Conservation (phyloP, 1,284 basidiomycete genomes). For the Meripilus lineatus region DNA sequence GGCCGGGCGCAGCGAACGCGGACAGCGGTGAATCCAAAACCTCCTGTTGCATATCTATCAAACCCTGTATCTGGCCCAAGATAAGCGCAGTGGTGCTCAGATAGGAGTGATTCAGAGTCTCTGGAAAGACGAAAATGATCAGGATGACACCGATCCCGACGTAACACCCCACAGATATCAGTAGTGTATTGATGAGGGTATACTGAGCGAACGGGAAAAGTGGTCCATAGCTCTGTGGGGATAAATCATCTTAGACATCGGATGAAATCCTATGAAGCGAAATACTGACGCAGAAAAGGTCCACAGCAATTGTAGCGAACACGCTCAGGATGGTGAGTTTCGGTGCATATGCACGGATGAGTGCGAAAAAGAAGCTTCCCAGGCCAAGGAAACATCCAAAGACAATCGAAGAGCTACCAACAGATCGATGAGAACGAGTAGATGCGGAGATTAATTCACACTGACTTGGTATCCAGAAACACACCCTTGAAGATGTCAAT, state of each 20-base stretch:
- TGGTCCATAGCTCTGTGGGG: conserved; percentile 40
- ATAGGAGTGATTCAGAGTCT: conserved; percentile 57
- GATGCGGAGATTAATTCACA: not conserved
- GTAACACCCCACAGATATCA: conserved; percentile 57
- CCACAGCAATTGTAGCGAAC: conserved; percentile 54
- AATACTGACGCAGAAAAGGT: conserved; percentile 54
- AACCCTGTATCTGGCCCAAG: conserved; percentile 28
- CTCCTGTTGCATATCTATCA: conserved; percentile 36
- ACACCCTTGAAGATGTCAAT: conserved; percentile 54
- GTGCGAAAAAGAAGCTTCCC: conserved; percentile 56
- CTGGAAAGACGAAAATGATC: conserved; percentile 67
- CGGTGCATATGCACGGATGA: conserved; percentile 56
- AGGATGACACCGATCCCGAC: conserved; percentile 54
- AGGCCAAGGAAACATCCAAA: conserved; percentile 71
- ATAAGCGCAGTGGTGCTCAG: conserved; percentile 29
- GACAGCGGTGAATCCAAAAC: conserved; percentile 34
- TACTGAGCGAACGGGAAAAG: conserved; percentile 67
- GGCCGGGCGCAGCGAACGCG: conserved; percentile 26
- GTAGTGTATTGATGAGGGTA: conserved; percentile 50
- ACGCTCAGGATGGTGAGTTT: conserved; percentile 55
- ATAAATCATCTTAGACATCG: not conserved
- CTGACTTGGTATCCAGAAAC: conserved; percentile 61
- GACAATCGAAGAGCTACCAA: conserved; percentile 46
- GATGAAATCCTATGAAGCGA: not conserved
- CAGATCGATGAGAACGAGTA: conserved; percentile 5